Base-by-base conservation (phyloP, 306 rosid species). In the Dalbergia cultrata region DNA sequence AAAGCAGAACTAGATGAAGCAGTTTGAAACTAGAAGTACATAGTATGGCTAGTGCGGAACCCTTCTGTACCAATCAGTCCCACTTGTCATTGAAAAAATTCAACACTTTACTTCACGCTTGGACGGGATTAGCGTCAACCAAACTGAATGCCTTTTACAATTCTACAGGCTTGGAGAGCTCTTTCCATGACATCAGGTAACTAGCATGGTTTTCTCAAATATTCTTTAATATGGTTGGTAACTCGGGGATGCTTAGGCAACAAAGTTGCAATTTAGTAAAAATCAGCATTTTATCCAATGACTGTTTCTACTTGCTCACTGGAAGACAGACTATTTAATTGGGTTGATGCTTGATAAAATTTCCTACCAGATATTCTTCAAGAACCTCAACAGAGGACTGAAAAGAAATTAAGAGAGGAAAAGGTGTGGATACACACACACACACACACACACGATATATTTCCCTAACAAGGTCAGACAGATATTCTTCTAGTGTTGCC, bases 381-480 rank as follows among this genome's bases (percentile, higher is more conserved):
- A 91, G 89, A 95, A 95, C 88, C 97, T 89, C 84, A 93, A 95
- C 97, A 65, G 76, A 26, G 77, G 80, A 67, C 75, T 74, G 81
- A 81, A 52, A 68, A 54, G 74, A 73, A 65, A 80, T 65, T 37
- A n/a, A n/a, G 41, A 19, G 22, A 76, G 62, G 47, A 57, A 65
- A 70, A 66, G 72, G 45, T 37, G 44, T 64, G n/a, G 62, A 80
- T 66, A 75, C 44, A 76, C 1, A 22, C 1, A 22, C 1, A 22
- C 26, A 22, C 26, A 22, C 26, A n/a, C 26, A 22, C 26, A 22
- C 26, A 0, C 0, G 26, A 22, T 22, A 22, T 22, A 22, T 22
- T 26, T 92, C 98, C 77, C 98, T 97, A 71, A 97, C 98, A 63
- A 95, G 98, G 83, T 95, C 98, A 70, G 92, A 95, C 79, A 95